Evolutionary conservation across 1,284 basidiomycete genomes (phyloP), one percentile per base, ranked within the genome.

Genomic region (Pseudozyma thailandica): DNA sequence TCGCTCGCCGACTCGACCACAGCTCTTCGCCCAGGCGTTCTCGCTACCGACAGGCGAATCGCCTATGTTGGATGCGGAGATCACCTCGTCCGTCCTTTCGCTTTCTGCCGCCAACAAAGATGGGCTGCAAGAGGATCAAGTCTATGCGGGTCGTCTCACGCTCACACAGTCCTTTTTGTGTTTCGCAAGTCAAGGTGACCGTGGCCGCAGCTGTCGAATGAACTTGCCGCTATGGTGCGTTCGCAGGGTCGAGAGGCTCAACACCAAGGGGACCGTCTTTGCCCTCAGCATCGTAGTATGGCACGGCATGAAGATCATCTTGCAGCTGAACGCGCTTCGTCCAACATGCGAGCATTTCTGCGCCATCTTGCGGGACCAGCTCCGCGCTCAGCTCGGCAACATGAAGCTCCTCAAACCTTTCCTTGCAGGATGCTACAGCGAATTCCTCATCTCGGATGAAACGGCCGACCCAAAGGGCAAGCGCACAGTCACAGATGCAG

Each of bases 261-360:
- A 93, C 31, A 92, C 93, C 21, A 68, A 72, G 30, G 75, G 78
- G 30, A 76, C 73, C 26, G 91, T 98, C 27, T 98, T 98, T 82
- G 95, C 95, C 6, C 87, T 98, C 38, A 93, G 92, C 75, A 86
- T 98, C 26, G 89, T 90, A n/a, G 89, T 93, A 54, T 98, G 94
- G 93, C 93, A 98, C 83, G 91, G 92, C 43, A 90, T 92, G 87
- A 92, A 96, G 86, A 91, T 97, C 77, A 91, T 97, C 72, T 88
- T 98, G 1, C 95, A 98, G 85, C 86, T 98, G 56, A 98, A 96
- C 8, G 93, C 94, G 0, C 87, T 98, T n/a, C 88, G 94, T 30
- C 93, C 94, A 8, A 94, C 92, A 0, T 96, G 95, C 42, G 95
- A 98, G 78, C 87, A 91, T 31, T 99, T 98, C 85, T 97, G 95